Evolutionary conservation across 495 filamentous ascomycete species (phyloP).

Genomic region (Immersiella caudata): DNA sequence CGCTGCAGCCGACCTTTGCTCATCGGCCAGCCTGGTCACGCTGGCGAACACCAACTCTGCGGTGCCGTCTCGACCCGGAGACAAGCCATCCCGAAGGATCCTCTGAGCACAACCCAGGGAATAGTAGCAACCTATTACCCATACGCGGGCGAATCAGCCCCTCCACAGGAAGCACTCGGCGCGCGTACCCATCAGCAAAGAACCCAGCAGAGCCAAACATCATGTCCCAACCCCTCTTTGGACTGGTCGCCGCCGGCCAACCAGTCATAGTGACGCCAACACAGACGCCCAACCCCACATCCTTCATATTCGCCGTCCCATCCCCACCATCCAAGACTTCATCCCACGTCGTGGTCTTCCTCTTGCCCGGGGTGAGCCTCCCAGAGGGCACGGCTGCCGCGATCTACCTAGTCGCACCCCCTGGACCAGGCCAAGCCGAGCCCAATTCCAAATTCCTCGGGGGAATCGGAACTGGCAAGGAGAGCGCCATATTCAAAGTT

Average conservation of each 20-base stretch:
- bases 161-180: not conserved
- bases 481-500: conserved; percentile 83
- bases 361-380: conserved; percentile 76
- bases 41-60: not conserved
- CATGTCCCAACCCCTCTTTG: conserved; percentile 46
- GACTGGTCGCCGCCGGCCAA: conserved; percentile 55
- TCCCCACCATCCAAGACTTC: conserved; percentile 49
- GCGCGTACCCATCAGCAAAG: not conserved
- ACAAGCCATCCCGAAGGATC: not conserved
- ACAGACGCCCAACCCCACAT: conserved; percentile 40
- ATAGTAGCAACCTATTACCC: not conserved
- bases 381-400: conserved; percentile 79
- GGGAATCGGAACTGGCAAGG: conserved; percentile 83
- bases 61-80: conserved; percentile 13
- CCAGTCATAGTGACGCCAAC: conserved; percentile 49
- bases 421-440: conserved; percentile 21
- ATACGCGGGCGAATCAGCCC: no score
- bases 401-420: conserved; percentile 72
- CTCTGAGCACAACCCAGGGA: not conserved
- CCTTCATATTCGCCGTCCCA: conserved; percentile 52
- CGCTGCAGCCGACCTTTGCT: not conserved
- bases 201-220: conserved; percentile 3
- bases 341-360: conserved; percentile 83
- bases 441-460: conserved; percentile 79
- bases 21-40: not conserved